A percentile compares a stretch with the other conserved stretches of the same genome.
phyloP scores from a whole-genome alignment of 1,139 yeast genomes.

The Spencermartinsiella ligniputridi region DNA sequence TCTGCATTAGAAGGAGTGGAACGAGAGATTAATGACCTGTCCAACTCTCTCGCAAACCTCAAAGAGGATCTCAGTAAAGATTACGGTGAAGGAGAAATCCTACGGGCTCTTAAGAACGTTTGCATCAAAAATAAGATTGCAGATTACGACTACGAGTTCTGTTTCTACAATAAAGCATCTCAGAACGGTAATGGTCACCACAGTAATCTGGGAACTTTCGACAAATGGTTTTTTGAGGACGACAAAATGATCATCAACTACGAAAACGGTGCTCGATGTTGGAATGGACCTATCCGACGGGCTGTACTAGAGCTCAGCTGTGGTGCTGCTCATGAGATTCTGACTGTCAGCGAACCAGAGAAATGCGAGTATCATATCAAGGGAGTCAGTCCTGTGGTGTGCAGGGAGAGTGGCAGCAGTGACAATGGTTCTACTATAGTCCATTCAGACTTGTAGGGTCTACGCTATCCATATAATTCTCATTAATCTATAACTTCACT shows the following conservation, averaged over 20 bases:
- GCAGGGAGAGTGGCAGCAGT: conserved; percentile 38
- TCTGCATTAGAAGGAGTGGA: conserved; percentile 27
- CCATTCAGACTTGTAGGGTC: conserved; percentile 11
- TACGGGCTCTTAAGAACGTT: conserved; percentile 52
- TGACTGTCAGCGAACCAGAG: conserved; percentile 79
- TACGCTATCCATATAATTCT: too few species aligned
- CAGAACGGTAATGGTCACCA: conserved; percentile 49
- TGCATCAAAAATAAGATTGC: conserved; percentile 53
- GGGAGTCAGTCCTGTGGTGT: conserved; percentile 66
- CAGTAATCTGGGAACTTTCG: conserved; percentile 51
- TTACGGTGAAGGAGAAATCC: conserved; percentile 62
- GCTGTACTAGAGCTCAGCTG: conserved; percentile 65
- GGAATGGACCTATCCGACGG: conserved; percentile 90
- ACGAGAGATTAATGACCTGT: conserved; percentile 22
- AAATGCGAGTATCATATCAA: conserved; percentile 73
- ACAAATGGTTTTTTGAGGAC: conserved; percentile 7
- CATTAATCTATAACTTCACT: not conserved
- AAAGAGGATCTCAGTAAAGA: conserved; percentile 17
- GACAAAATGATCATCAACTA: conserved; percentile 40
- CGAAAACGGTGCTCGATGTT: conserved; percentile 74
- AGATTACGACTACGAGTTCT: conserved; percentile 65
- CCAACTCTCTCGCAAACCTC: conserved; percentile 22
- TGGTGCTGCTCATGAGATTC: conserved; percentile 52
- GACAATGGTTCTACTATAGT: conserved; percentile 2
- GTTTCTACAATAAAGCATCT: conserved; percentile 51